Base-by-base conservation (phyloP, 306 rosid species). In the Quercus wislizeni region DNA sequence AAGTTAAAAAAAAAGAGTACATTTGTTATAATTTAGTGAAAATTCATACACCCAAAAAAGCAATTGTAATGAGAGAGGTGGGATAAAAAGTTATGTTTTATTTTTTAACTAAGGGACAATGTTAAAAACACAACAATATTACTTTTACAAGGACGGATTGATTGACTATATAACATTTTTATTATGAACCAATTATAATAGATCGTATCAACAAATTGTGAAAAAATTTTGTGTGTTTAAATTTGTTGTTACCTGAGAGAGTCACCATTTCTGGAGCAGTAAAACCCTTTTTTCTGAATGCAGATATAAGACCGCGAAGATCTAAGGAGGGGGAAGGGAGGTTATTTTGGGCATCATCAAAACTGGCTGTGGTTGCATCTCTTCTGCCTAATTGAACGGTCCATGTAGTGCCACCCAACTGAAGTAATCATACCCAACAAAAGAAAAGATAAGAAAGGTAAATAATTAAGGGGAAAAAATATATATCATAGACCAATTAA, bases 291-390 rank as follows among this genome's bases (percentile, higher is more conserved):
- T 78, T 86, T 1, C 62, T 5, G 27, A 87, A 90, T 43, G 83
- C 80, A 33, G 80, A 8, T 30, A 23, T 59, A 52, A 90, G 91
- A 25, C 1, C 83, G n/a, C 5, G n/a, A 2, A 87, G 88, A 83
- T 87, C 43, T 52, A 59, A 52, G 25, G 49, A 14, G 2, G 93
- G 93, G 21, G 73, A 75, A 21, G 93, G 93, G 62, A 90, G 78
- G 46, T 85, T 85, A 2, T 74, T 75, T 25, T 80, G 73, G 0
- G 91, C 77, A 5, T 3, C 61, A 13, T 3, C 28, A 27, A 78
- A 78, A 71, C 83, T 90, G 71, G 93, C 91, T 0, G 81, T 87
- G 33, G 79, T 87, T 20, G 93, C 82, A 65, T 90, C 93, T 72
- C 80, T 87, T 83, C 93, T 84, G 0, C 93, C 93, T 55, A 87